Base-by-base conservation (phyloP, 805 yeast genomes). In the Ogataea haglerorum region DNA sequence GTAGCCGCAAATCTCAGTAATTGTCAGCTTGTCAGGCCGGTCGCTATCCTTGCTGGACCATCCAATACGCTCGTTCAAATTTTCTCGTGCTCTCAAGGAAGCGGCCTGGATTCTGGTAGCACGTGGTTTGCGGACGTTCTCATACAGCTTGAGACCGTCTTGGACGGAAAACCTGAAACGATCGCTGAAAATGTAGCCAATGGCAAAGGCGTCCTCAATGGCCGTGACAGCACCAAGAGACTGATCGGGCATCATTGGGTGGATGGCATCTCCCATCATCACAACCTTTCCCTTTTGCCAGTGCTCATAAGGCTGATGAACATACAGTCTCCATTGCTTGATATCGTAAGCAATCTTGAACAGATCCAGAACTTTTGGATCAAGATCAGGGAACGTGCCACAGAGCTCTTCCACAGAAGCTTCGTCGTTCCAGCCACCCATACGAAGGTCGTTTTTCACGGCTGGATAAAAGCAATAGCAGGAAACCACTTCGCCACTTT, bases 231-330 rank as follows among this genome's bases (percentile, higher is more conserved):
- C 52, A 19, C 54, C 54, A n/a, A 43, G 30, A 2, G 51, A 52
- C 40, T 46, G 54, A 34, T 46, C 52, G 6, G 53, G 50, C 47
- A 64, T 53, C 36, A 61, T 61, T 12, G 69, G 65, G 36, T 64
- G 69, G 27, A 56, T 52, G 2, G 68, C 57, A 44, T 64, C 69
- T 7, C 69, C 69, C 30, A 64, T 40, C 19, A 64, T 38, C 10
- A 50, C 61, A 27, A 63, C 58, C 30, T 56, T 56, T 3, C 62
- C 64, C 34, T 52, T 52, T 18, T 44, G 33, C 53, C 56, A 57
- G 26, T 47, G 47, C 4, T 53, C 51, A 30, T 47, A 53, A 5
- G 57, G 58, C 37, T 53, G 46, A 28, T 55, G 56, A 33, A 54
- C 57, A 30, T 55, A 57, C 16, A 57, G 36, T 26, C 60, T 43